A percentile compares a stretch with the other conserved stretches of the same genome.
Conservation (phyloP, 768 basidiomycete genomes). For the Agaricus bisporus region DNA sequence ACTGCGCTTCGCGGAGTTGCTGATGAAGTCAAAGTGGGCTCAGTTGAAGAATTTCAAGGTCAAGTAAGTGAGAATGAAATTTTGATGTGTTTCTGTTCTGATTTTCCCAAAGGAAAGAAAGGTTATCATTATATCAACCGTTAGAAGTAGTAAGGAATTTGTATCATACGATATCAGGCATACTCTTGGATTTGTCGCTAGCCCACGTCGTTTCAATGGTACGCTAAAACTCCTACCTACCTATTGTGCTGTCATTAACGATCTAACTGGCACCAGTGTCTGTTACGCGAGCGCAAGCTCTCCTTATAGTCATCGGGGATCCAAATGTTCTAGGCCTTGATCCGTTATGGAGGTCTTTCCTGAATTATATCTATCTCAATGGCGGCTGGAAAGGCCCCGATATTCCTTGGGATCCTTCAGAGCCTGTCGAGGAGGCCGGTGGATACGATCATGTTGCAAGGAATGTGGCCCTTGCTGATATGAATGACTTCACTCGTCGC, state of each 20-base stretch:
- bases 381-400: conserved; percentile 50
- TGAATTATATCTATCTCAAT: conserved; percentile 49
- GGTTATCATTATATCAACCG: conserved; percentile 54
- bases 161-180: conserved; percentile 49
- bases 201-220: conserved; percentile 57
- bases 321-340: conserved; percentile 54
- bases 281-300: conserved; percentile 53
- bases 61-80: conserved; percentile 32
- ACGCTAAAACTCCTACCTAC: conserved; percentile 13
- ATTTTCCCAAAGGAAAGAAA: conserved; percentile 29
- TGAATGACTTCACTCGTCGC: conserved; percentile 33
- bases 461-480: conserved; percentile 26
- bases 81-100: conserved; percentile 15
- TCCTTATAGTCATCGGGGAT: conserved; percentile 56
- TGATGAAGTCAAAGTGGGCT: conserved; percentile 51
- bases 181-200: conserved; percentile 54
- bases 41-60: conserved; percentile 64
- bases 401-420: conserved; percentile 44
- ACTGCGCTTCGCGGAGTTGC: conserved; percentile 25
- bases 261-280: conserved; percentile 30
- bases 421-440: conserved; percentile 28
- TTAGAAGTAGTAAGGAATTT: conserved; percentile 48
- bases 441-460: conserved; percentile 33
- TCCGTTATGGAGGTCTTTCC: conserved; percentile 54
- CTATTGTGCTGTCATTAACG: not conserved